These are phyloP conservation scores for Terfezia boudieri DNA, from an alignment of 495 filamentous ascomycete genomes.

Conservation along the genomic window DNA sequence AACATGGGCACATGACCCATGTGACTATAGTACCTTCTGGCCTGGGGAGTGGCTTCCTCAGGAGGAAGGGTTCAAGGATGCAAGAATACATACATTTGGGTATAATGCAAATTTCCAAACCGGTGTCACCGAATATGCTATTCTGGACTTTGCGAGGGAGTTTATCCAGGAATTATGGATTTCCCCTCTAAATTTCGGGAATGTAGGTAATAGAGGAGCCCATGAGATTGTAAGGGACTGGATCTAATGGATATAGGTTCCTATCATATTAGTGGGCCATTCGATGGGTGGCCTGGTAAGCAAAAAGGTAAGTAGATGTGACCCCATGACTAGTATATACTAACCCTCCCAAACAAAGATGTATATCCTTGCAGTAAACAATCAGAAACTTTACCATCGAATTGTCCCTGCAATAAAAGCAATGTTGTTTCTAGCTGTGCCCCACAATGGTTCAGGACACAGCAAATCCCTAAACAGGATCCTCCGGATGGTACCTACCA, in stretches of 20 bases:
- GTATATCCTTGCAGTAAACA: constrained; percentile 13
- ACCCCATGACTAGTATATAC: background rate
- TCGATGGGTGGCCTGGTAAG: constrained; percentile 19
- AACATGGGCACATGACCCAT: constrained; percentile 20
- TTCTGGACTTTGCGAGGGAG: constrained; percentile 16
- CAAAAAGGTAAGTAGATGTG: constrained; percentile 11
- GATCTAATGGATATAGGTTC: constrained; percentile 7
- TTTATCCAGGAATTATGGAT: constrained; percentile 8
- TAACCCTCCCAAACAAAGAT: constrained; percentile 3
- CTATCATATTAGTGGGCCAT: constrained; percentile 18
- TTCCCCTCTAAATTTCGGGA: constrained; percentile 7
- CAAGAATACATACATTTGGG: constrained; percentile 18
- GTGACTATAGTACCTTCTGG: constrained; percentile 17
- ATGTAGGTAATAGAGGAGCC: constrained; percentile 1
- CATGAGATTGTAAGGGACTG: background rate
- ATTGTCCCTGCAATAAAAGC: constrained; percentile 11
- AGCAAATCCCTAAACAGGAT: too few species aligned
- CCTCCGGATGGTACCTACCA: too few species aligned
- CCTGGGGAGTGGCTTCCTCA: constrained; percentile 22
- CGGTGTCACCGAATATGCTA: constrained; percentile 4
- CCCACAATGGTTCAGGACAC: constrained; percentile 10
- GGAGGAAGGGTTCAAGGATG: constrained; percentile 7
- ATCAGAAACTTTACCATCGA: constrained; percentile 6
- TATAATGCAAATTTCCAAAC: constrained; percentile 17
- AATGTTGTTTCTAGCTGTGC: constrained; percentile 17